Percentiles rank a stretch among this genome's conserved stretches.
phyloP scores from a whole-genome alignment of 1,284 basidiomycete genomes.

The Cutaneotrichosporon cavernicola region DNA sequence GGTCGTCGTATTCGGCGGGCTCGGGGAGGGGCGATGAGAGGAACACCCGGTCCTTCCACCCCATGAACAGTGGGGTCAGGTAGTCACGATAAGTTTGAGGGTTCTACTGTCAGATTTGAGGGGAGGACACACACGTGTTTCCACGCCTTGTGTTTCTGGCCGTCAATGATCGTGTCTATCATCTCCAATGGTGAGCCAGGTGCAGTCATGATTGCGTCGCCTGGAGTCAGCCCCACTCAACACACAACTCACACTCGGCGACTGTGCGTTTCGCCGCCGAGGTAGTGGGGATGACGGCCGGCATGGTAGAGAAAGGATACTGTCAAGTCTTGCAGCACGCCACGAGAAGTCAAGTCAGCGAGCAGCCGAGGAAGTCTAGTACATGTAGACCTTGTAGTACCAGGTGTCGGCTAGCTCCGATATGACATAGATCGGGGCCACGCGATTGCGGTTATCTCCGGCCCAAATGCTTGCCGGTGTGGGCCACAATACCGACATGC shows the following conservation, averaged over 20 bases:
- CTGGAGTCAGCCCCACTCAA: not conserved
- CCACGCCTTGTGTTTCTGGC: slow-evolving; percentile 33
- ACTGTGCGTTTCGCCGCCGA: slow-evolving; percentile 6
- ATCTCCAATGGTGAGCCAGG: slow-evolving; percentile 44
- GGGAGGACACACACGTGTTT: slow-evolving; percentile 36
- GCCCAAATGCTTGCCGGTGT: not conserved
- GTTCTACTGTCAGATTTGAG: not conserved
- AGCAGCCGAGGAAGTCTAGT: too few relatives aligned
- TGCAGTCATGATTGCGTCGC: slow-evolving; percentile 17
- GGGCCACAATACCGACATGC: not conserved
- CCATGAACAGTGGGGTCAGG: not conserved
- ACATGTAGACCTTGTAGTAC: too few relatives aligned
- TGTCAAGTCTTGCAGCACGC: too few relatives aligned
- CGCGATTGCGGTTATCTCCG: slow-evolving; percentile 2
- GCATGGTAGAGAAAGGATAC: not conserved
- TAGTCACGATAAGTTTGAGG: slow-evolving; percentile 8
- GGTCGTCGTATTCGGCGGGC: slow-evolving; percentile 6
- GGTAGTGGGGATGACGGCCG: not conserved
- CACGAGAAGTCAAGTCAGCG: too few relatives aligned
- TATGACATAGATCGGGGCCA: not conserved
- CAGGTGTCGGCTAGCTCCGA: not conserved
- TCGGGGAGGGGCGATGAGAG: slow-evolving; percentile 11
- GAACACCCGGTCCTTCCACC: slow-evolving; percentile 9
- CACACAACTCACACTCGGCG: slow-evolving; percentile 3
- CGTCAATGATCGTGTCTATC: slow-evolving; percentile 33